Evolutionary conservation across 768 basidiomycete species (phyloP), one percentile per base, ranked within the genome.

Genomic region (Amyloporia xantha): DNA sequence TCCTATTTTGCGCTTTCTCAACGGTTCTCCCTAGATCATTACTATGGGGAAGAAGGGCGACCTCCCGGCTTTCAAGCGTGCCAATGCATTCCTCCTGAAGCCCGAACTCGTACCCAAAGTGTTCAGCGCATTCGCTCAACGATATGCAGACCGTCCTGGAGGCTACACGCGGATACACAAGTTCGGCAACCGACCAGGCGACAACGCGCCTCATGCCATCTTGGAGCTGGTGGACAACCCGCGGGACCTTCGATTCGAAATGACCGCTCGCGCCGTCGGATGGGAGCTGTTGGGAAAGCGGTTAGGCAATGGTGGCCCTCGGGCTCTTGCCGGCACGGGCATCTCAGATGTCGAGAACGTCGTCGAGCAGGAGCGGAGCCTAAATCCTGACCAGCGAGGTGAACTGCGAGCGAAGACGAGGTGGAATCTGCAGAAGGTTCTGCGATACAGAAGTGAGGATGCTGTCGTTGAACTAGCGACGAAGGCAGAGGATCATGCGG

Each of bases 171-270:
- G 96, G 20, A 84, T 98, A 52, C 84, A 91, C 65, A 91, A 85
- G 64, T 89, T 83, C 54, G 95, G 94, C n/a, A 79, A 86, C 63
- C 81, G 95, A 4, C 74, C 70, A 48, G 93, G 94, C 12, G 96
- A 99, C 71, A 90, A 94, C 59, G 96, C 96, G 21, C 91, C 93
- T 1, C 76, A 84, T 58, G 93, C 94, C 3, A 80, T 99, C 54
- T 67, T 99, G 38, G 91, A 95, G 64, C 73, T 99, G n/a, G 94
- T 98, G 25, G 96, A 98, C 71, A 87, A 88, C 59, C 91, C 91
- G 13, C 73, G 78, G 50, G 96, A 99, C 69, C 70, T 97, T 37
- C 82, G 84, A 52, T 87, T 83, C 62, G 91, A 94, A 64, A 80
- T 94, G 74, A 85, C 89, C 13, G 87, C 95, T 20, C 80, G 90